phyloP scores from a whole-genome alignment of 2,329 filamentous ascomycete species.

The Pseudocercospora macadamiae region DNA sequence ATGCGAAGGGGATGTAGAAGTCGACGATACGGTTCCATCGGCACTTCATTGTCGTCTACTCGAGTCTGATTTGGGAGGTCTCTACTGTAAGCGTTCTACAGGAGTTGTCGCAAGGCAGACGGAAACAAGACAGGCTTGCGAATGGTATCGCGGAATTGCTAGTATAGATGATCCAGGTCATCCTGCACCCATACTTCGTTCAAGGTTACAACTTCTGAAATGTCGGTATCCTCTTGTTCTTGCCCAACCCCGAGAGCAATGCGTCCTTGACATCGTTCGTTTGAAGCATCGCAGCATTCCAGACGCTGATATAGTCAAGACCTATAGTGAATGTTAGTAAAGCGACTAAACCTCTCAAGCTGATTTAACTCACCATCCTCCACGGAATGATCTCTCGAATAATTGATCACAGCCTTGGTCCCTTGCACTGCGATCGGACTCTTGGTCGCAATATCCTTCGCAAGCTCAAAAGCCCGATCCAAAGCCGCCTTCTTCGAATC shows the following conservation, averaged over 20 bases:
- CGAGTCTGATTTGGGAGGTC: too few species aligned
- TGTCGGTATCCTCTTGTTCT: constrained; percentile 29
- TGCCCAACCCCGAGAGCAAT: constrained; percentile 19
- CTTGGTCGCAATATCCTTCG: constrained; percentile 72
- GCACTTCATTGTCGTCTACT: too few species aligned
- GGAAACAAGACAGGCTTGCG: too few species aligned
- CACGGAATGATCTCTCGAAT: constrained; percentile 74
- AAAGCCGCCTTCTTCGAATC: constrained; percentile 63
- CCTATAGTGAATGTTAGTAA: constrained; percentile 33
- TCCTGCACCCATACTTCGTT: too few species aligned
- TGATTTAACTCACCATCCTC: constrained; percentile 63
- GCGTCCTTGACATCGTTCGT: constrained; percentile 30
- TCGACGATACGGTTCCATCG: too few species aligned
- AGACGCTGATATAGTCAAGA: constrained; percentile 29
- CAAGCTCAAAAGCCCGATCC: constrained; percentile 64
- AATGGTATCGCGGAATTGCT: too few species aligned
- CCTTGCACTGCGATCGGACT: constrained; percentile 85
- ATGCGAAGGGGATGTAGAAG: too few species aligned
- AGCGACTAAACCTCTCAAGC: constrained; percentile 57
- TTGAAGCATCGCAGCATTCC: constrained; percentile 33
- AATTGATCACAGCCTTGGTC: constrained; percentile 85
- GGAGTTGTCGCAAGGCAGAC: too few species aligned
- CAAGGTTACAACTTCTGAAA: constrained; percentile 32
- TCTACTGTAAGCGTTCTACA: too few species aligned
- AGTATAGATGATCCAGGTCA: too few species aligned